These are phyloP conservation scores for Ustilago trichophora DNA, from an alignment of 1,284 basidiomycete genomes.

Conservation along the genomic window DNA sequence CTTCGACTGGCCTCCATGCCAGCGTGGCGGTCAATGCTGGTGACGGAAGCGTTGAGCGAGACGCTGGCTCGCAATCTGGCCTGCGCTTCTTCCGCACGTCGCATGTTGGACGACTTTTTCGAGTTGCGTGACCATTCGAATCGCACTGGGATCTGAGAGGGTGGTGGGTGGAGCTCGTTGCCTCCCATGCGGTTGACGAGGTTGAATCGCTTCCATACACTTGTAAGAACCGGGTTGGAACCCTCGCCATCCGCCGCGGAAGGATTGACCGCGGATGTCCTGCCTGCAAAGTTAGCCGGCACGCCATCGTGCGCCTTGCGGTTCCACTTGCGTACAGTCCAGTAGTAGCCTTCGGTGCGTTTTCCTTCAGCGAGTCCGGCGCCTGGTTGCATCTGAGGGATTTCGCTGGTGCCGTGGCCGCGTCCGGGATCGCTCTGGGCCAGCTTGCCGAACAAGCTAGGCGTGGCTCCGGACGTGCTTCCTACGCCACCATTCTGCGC, in stretches of 20 bases:
- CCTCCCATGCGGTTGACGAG: slow-evolving; percentile 48
- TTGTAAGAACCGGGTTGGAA: slow-evolving; percentile 44
- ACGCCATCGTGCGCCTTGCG: slow-evolving; percentile 32
- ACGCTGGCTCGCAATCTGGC: slow-evolving; percentile 28
- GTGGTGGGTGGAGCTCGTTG: slow-evolving; percentile 46
- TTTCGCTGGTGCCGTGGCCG: slow-evolving; percentile 9
- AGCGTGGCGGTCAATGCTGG: slow-evolving; percentile 18
- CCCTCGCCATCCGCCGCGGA: slow-evolving; percentile 7
- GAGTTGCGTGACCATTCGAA: slow-evolving; percentile 63
- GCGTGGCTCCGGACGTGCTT: not conserved
- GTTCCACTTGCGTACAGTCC: slow-evolving; percentile 58
- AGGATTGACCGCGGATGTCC: slow-evolving; percentile 4
- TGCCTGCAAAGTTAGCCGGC: slow-evolving; percentile 8
- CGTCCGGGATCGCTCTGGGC: slow-evolving; percentile 1
- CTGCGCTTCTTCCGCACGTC: slow-evolving; percentile 19
- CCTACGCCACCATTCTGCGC: not conserved
- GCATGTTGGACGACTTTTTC: slow-evolving; percentile 3
- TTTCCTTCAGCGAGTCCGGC: slow-evolving; percentile 42
- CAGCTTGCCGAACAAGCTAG: slow-evolving; percentile 21
- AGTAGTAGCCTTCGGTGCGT: slow-evolving; percentile 57
- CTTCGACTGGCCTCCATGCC: slow-evolving; percentile 19
- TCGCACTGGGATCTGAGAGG: slow-evolving; percentile 44
- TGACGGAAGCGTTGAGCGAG: slow-evolving; percentile 34
- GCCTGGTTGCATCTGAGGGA: slow-evolving; percentile 46
- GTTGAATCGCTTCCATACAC: slow-evolving; percentile 60